These are phyloP conservation scores for Fraxinus ornus DNA, from an alignment of 305 asterid species.

Conservation along the genomic window DNA sequence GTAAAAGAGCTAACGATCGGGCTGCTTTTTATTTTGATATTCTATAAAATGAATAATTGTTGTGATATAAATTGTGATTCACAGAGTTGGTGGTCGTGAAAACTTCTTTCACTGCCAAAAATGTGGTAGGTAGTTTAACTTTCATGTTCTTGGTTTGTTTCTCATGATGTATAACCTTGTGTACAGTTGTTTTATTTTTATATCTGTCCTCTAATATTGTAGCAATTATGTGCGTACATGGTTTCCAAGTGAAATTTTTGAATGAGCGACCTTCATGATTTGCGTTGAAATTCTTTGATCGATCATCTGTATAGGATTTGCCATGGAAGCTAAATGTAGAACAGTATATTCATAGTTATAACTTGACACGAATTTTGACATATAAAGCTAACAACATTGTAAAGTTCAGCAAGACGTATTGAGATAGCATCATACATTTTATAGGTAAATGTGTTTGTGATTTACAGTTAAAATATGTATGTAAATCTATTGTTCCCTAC, in stretches of 20 bases:
- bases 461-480: not conserved
- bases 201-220: not conserved
- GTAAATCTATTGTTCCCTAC: not conserved
- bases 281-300: not conserved
- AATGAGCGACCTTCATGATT: constrained; percentile 14
- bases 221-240: not conserved
- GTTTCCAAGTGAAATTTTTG: not conserved
- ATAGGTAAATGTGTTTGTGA: not conserved
- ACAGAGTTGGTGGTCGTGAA: constrained; percentile 88
- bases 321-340: not conserved
- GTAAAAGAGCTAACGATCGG: constrained; percentile 38
- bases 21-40: not conserved
- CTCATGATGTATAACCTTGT: constrained; percentile 16
- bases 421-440: not conserved
- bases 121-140: constrained; percentile 59
- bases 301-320: not conserved
- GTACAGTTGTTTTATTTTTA: not conserved
- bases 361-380: not conserved
- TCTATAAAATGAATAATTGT: constrained; percentile 2
- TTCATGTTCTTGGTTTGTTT: constrained; percentile 3
- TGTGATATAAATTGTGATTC: constrained; percentile 27
- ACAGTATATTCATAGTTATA: not conserved
- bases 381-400: not conserved
- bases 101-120: constrained; percentile 79
- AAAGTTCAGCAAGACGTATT: not conserved